These are phyloP conservation scores for Claviceps capensis DNA, from an alignment of 2,329 filamentous ascomycete genomes.

Conservation along the genomic window DNA sequence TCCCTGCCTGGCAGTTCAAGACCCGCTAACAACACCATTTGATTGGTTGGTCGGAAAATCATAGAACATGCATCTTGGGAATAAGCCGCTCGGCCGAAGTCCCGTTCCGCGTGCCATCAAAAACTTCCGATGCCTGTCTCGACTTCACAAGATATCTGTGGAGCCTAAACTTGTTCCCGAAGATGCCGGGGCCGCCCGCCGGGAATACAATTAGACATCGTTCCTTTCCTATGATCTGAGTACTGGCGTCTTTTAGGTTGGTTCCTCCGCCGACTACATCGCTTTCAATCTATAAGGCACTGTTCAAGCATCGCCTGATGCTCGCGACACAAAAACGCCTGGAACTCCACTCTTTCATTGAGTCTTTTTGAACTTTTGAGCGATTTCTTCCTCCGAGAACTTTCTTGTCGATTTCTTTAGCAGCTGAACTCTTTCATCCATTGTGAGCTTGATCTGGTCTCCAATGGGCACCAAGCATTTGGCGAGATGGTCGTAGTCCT, in stretches of 20 bases:
- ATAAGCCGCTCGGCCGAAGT: not conserved
- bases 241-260: not conserved
- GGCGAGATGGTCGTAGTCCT: constrained; percentile 59
- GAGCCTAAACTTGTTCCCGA: no score
- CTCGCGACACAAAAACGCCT: not conserved
- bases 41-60: not conserved
- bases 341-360: not conserved
- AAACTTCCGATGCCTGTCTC: not conserved
- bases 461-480: constrained; percentile 61
- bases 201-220: no score
- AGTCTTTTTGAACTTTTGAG: constrained; percentile 34
- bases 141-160: not conserved
- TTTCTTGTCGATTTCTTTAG: constrained; percentile 49
- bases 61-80: not conserved
- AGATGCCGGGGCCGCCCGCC: no score
- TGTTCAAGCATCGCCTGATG: not conserved
- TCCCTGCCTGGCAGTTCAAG: no score
- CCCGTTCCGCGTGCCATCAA: not conserved
- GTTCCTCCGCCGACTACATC: not conserved
- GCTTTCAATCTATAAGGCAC: not conserved
- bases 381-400: constrained; percentile 54
- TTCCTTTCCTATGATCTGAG: not conserved
- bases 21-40: not conserved
- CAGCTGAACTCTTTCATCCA: constrained; percentile 49
- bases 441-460: constrained; percentile 51